phyloP scores from a whole-genome alignment of 2,329 filamentous ascomycete species.

The Hypoxylon sp. region DNA sequence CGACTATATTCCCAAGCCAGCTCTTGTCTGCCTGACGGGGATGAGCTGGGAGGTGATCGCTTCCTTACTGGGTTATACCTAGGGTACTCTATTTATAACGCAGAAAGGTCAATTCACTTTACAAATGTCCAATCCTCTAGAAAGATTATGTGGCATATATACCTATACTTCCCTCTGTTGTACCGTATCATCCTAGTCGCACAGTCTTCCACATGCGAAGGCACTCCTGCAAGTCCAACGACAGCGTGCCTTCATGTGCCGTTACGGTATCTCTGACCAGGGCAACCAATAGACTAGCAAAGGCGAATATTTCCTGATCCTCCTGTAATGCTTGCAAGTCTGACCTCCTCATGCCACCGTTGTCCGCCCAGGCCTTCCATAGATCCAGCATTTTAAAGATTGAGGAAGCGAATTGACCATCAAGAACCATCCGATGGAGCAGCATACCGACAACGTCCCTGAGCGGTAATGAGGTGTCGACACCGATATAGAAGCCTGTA shows the following conservation, averaged over 20 bases:
- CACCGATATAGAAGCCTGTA: constrained; percentile 6
- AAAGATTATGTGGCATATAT: too few species aligned
- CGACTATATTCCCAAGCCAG: too few species aligned
- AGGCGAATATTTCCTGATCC: constrained; percentile 59
- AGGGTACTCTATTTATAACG: too few species aligned
- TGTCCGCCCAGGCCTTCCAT: constrained; percentile 69
- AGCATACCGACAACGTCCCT: constrained; percentile 61
- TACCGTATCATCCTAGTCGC: constrained; percentile 59
- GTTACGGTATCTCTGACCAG: constrained; percentile 61
- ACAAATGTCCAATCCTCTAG: too few species aligned
- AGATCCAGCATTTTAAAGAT: constrained; percentile 62
- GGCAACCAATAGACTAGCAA: constrained; percentile 63
- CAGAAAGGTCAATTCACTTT: too few species aligned
- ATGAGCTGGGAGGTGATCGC: too few species aligned
- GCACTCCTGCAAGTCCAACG: constrained; percentile 68
- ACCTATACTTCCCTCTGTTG: neutral
- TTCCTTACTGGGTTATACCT: too few species aligned
- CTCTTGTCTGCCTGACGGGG: too few species aligned
- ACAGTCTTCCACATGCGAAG: constrained; percentile 67
- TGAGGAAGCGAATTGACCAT: constrained; percentile 58
- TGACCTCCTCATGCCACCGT: constrained; percentile 65
- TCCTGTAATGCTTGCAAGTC: constrained; percentile 59
- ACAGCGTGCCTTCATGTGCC: constrained; percentile 62
- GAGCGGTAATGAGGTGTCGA: constrained; percentile 49
- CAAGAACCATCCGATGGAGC: constrained; percentile 66